Evolutionary conservation across 345 rosid genomes (phyloP), one percentile per base, ranked within the genome.

Genomic region (Psidium friedrichsthalianum): DNA sequence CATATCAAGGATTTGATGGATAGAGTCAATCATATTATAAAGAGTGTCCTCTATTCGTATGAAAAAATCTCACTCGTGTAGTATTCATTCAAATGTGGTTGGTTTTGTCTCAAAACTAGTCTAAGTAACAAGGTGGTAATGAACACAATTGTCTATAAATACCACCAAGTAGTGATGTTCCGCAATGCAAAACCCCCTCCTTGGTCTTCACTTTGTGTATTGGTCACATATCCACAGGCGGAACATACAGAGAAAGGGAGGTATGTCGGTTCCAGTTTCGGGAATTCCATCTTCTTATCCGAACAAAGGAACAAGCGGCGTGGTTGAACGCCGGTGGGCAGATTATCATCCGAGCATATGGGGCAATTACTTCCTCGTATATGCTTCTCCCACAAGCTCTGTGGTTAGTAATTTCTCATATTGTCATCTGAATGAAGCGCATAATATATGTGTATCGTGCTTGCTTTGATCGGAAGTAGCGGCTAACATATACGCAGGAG

Each of bases 331-430:
- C 18, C 6, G 61, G n/a, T 11, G 51, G 6, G 89, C 85, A 2
- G 24, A 58, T 57, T 90, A 0, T 82, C 87, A 74, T 53, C 90
- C 90, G 3, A 86, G 22, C 27, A 6, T 89, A 6, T 87, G 92
- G 90, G 89, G 87, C 20, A 83, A 89, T 21, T 58, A 83, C 25
- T 87, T 90, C 82, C 89, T 86, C 32, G 8, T 8, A 4, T 51
- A 22, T 32, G 11, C 59, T 44, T 61, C 85, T 42, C 44, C 86
- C 15, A 51, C 51, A 22, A 15, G 8, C 25, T 40, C 81, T 12
- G 0, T 21, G 81, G 64, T 84, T 69, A 11, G 51, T 6, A n/a
- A 32, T 61, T 29, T 61, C 74, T 61, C 74, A 14, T 61, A 14
- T 61, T 36, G 40, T 29, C 74, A 61, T 61, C 40, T 27, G 40